Percentiles rank a stretch among this genome's conserved stretches.
Evolutionary conservation across 805 yeast species (phyloP).

Genomic region (Yarrowia keelungensis): DNA sequence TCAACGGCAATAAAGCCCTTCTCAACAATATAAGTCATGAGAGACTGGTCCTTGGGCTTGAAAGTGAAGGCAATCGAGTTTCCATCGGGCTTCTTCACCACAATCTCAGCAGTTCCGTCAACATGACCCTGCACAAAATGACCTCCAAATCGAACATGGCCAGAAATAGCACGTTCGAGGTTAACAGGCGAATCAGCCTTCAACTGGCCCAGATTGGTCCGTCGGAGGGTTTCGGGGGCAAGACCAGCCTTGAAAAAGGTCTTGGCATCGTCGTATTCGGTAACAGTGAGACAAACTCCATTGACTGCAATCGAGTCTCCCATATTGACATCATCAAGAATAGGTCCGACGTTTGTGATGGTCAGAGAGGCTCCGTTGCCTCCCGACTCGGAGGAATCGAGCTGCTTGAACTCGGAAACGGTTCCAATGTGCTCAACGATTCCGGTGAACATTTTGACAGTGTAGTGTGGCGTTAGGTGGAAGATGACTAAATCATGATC

Average conservation of each 20-base stretch:
- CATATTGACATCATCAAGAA: conserved; percentile 80
- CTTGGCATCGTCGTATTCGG: conserved; percentile 64
- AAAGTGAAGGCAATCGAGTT: conserved; percentile 82
- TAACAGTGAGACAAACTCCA: conserved; percentile 91
- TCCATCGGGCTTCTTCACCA: conserved; percentile 61
- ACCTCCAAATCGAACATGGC: conserved; percentile 90
- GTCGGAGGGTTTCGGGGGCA: conserved; percentile 87
- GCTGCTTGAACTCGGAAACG: conserved; percentile 56
- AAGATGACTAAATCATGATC: background rate
- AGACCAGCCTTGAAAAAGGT: conserved; percentile 83
- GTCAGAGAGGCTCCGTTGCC: conserved; percentile 78
- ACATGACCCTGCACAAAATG: conserved; percentile 98
- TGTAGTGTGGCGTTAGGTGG: background rate
- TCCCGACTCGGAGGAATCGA: conserved; percentile 62
- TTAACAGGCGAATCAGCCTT: conserved; percentile 69
- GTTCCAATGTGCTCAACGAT: conserved; percentile 84
- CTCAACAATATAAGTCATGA: conserved; percentile 79
- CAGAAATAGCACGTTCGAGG: conserved; percentile 87
- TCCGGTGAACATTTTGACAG: conserved; percentile 84
- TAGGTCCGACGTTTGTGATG: conserved; percentile 64
- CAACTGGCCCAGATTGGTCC: conserved; percentile 76
- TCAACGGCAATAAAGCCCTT: conserved; percentile 94
- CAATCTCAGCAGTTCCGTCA: conserved; percentile 81
- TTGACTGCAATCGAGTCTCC: conserved; percentile 94
- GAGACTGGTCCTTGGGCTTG: conserved; percentile 65